Evolutionary conservation across 1,284 basidiomycete species (phyloP).

Genomic region (Golubevia pallescens): DNA sequence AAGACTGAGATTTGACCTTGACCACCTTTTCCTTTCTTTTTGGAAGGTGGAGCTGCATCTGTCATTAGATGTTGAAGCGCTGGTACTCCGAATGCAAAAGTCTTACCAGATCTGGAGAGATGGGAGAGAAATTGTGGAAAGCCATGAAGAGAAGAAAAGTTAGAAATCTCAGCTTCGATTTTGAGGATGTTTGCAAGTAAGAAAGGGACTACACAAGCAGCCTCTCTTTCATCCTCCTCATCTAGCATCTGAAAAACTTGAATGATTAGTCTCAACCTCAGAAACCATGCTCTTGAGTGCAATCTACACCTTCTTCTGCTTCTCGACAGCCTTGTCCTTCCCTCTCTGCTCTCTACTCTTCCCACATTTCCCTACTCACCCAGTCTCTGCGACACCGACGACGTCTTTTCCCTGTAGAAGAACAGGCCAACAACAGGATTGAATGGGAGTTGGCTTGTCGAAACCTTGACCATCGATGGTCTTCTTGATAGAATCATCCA

Average conservation of each 20-base stretch:
- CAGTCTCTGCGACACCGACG: conserved; percentile 96
- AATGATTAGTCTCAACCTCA: no score
- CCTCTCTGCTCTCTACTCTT: background rate
- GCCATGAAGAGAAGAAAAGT: background rate
- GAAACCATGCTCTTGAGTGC: no score
- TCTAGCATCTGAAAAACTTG: no score
- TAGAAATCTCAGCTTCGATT: conserved; percentile 1
- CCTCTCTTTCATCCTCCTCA: no score
- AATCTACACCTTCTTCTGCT: no score
- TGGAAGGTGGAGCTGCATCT: conserved; percentile 25
- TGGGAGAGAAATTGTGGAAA: background rate
- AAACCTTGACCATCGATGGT: conserved; percentile 74
- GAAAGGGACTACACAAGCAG: conserved; percentile 17
- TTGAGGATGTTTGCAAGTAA: background rate
- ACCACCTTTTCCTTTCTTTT: conserved; percentile 11
- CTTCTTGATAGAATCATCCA: conserved; percentile 69
- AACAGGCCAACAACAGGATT: conserved; percentile 93
- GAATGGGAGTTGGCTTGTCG: conserved; percentile 90
- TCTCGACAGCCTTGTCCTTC: no score
- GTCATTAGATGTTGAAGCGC: conserved; percentile 76
- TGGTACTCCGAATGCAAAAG: conserved; percentile 92
- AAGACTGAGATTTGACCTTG: conserved; percentile 73
- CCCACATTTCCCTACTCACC: conserved; percentile 69
- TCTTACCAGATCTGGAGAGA: conserved; percentile 75
- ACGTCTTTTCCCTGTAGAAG: conserved; percentile 83